phyloP scores from a whole-genome alignment of 225 moss, liverwort and hornwort genomes.

The Asterella californica region DNA sequence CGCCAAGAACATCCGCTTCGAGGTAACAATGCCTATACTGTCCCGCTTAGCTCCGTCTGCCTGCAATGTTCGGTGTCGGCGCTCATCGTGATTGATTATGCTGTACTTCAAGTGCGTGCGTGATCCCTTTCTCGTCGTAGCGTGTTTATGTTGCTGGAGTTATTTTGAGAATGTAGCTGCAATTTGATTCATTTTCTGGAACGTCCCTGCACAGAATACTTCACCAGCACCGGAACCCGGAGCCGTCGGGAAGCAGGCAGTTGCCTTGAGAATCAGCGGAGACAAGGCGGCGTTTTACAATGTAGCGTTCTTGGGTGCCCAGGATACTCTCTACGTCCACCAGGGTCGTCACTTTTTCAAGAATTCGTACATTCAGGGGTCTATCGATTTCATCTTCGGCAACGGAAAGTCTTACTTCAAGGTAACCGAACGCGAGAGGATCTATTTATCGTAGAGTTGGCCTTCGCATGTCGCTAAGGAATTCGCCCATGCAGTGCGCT shows the following conservation, averaged over 20 bases:
- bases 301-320: constrained; percentile 69
- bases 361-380: constrained; percentile 61
- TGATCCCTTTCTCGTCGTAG: background rate
- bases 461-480: background rate
- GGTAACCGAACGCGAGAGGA: constrained; percentile 20
- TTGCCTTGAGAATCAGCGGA: constrained; percentile 73
- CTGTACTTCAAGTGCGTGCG: background rate
- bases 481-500: background rate
- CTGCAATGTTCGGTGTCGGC: background rate
- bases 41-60: background rate
- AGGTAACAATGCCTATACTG: constrained; percentile 29
- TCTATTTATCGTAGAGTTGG: too few relatives aligned
- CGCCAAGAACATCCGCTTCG: constrained; percentile 63
- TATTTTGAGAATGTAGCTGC: background rate
- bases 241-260: constrained; percentile 69
- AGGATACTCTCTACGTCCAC: constrained; percentile 80
- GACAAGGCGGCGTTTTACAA: constrained; percentile 82
- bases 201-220: constrained; percentile 48
- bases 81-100: background rate
- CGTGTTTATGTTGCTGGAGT: too few relatives aligned
- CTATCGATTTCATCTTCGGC: constrained; percentile 84
- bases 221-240: constrained; percentile 62
- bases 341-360: constrained; percentile 71
- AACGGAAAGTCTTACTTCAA: constrained; percentile 72
- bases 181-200: background rate